These are phyloP conservation scores for Solanum etuberosum DNA, from an alignment of 257 asterid species.

Conservation along the genomic window DNA sequence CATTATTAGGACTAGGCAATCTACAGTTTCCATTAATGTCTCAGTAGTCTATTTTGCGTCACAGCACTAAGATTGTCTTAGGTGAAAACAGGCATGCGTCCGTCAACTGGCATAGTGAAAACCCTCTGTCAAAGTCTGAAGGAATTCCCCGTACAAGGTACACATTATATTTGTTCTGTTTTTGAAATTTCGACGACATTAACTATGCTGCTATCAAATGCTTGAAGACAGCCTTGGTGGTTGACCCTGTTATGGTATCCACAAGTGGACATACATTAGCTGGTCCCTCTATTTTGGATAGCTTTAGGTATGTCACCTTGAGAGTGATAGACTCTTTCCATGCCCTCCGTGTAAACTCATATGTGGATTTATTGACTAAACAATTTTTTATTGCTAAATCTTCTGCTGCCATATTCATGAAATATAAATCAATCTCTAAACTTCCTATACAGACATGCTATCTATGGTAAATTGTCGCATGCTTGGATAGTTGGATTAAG, in stretches of 20 bases:
- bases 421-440: neutral
- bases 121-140: slow-evolving; percentile 57
- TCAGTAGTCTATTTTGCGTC: neutral
- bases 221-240: slow-evolving; percentile 81
- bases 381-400: neutral
- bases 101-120: slow-evolving; percentile 67
- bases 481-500: neutral
- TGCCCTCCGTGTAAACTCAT: neutral
- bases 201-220: slow-evolving; percentile 6
- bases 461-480: neutral
- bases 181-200: neutral
- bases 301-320: slow-evolving; percentile 43
- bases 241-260: slow-evolving; percentile 98
- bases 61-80: slow-evolving; percentile 26
- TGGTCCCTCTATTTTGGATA: slow-evolving; percentile 52
- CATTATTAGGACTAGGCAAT: neutral
- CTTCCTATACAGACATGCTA: neutral
- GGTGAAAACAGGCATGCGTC: slow-evolving; percentile 99
- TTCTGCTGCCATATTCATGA: neutral
- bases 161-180: neutral
- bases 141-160: slow-evolving; percentile 70
- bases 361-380: neutral
- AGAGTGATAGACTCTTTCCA: neutral
- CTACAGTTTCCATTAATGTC: neutral
- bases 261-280: slow-evolving; percentile 84